Percentiles rank a stretch among this genome's conserved stretches.
Conservation (phyloP, 2,329 filamentous ascomycete species). For the Cladosporium velox region DNA sequence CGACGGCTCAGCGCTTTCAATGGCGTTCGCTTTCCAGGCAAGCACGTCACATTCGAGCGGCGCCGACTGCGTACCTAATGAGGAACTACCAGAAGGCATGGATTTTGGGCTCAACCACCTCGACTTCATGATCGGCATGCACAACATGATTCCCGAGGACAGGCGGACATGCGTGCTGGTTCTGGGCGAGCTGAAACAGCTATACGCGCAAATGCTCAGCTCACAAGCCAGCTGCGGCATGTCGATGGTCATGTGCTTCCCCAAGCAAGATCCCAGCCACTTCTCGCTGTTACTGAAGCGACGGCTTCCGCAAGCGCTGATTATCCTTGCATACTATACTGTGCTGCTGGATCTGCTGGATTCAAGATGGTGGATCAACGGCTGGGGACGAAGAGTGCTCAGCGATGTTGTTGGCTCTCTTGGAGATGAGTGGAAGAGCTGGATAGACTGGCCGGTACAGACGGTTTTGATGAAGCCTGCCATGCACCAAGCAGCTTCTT, state of each 20-base stretch:
- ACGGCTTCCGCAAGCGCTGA: slow-evolving; percentile 33
- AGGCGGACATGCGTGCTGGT: slow-evolving; percentile 30
- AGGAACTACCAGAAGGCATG: slow-evolving; percentile 30
- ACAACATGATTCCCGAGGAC: slow-evolving; percentile 34
- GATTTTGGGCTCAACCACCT: slow-evolving; percentile 36
- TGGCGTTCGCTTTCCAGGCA: slow-evolving; percentile 17
- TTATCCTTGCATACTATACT: slow-evolving; percentile 35
- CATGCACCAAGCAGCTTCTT: neutral
- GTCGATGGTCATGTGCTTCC: slow-evolving; percentile 34
- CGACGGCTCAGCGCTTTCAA: slow-evolving; percentile 11
- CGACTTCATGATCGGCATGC: slow-evolving; percentile 36
- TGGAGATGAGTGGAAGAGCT: slow-evolving; percentile 33
- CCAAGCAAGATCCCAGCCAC: slow-evolving; percentile 31
- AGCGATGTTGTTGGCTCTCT: slow-evolving; percentile 30
- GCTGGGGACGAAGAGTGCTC: slow-evolving; percentile 31
- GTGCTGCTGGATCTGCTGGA: slow-evolving; percentile 35
- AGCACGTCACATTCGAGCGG: slow-evolving; percentile 1
- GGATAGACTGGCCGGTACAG: slow-evolving; percentile 36
- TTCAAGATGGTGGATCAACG: slow-evolving; percentile 34
- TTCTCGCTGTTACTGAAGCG: slow-evolving; percentile 32
- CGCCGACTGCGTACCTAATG: slow-evolving; percentile 1
- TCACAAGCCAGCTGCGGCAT: slow-evolving; percentile 26
- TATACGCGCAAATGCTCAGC: slow-evolving; percentile 28
- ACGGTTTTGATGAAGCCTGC: slow-evolving; percentile 27
- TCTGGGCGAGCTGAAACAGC: slow-evolving; percentile 32